These are phyloP conservation scores for Pichia sp. DNA, from an alignment of 1,139 yeast species.

Conservation along the genomic window DNA sequence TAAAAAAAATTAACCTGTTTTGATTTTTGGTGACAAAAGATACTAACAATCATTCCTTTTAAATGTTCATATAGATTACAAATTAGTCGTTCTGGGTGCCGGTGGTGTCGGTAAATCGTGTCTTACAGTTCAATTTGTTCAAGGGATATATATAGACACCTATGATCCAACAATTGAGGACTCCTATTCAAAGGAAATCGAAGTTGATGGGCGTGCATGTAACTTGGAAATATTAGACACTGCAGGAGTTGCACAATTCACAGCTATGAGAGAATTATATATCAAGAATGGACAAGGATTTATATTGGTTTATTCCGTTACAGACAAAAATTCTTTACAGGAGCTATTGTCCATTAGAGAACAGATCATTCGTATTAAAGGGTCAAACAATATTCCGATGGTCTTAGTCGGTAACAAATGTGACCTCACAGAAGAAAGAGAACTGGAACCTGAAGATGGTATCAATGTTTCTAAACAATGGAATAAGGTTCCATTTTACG, in stretches of 20 bases:
- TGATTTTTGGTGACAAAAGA: neutral
- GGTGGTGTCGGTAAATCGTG: constrained; percentile 99
- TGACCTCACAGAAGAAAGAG: constrained; percentile 76
- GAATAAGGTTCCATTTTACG: constrained; percentile 72
- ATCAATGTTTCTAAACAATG: constrained; percentile 64
- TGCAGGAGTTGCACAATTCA: constrained; percentile 96
- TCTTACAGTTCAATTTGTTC: constrained; percentile 82
- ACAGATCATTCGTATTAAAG: constrained; percentile 83
- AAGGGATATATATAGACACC: constrained; percentile 88
- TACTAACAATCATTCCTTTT: constrained; percentile 5
- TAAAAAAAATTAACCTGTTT: no score
- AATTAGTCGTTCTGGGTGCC: constrained; percentile 92
- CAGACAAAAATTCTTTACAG: constrained; percentile 70
- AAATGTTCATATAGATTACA: constrained; percentile 47
- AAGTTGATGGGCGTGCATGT: constrained; percentile 86
- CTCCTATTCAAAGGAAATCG: constrained; percentile 86
- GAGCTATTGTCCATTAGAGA: constrained; percentile 74
- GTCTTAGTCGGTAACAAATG: constrained; percentile 72
- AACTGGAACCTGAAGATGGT: constrained; percentile 78
- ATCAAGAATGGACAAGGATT: constrained; percentile 94
- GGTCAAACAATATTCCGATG: constrained; percentile 62
- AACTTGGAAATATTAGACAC: constrained; percentile 92
- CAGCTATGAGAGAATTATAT: constrained; percentile 91
- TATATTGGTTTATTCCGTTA: constrained; percentile 74
- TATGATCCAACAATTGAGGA: constrained; percentile 98